Evolutionary conservation across 352 stramenopile species (phyloP).

Genomic region (Pythium apleroticum): DNA sequence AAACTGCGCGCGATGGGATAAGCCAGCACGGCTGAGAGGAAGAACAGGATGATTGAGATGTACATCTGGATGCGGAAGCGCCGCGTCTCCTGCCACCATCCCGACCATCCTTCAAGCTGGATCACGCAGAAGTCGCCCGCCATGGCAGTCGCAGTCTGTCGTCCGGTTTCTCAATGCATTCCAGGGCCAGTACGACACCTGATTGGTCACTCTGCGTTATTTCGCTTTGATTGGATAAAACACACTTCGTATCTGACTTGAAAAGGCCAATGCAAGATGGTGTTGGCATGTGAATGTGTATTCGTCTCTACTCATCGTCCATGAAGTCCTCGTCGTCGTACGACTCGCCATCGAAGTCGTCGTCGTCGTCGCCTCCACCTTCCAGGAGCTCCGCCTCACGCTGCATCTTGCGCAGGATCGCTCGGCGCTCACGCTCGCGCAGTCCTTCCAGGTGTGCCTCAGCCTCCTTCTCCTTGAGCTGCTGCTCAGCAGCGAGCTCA

Average conservation of each 20-base stretch:
- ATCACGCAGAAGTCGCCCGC: conserved; percentile 47
- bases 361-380: conserved; percentile 31
- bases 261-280: too few relatives aligned
- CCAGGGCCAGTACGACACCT: not conserved
- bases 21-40: conserved; percentile 71
- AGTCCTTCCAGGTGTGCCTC: conserved; percentile 59
- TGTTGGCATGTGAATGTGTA: too few relatives aligned
- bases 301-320: conserved; percentile 29
- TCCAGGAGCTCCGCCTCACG: conserved; percentile 54
- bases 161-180: too few relatives aligned
- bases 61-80: conserved; percentile 54
- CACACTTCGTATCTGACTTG: too few relatives aligned
- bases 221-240: too few relatives aligned
- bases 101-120: conserved; percentile 47
- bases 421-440: conserved; percentile 77
- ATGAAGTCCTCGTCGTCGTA: conserved; percentile 52
- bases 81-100: conserved; percentile 60
- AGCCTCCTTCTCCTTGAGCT: conserved; percentile 50
- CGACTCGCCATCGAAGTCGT: conserved; percentile 44
- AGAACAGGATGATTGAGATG: conserved; percentile 73
- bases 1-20: conserved; percentile 64
- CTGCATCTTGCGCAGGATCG: conserved; percentile 57
- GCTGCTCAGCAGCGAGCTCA: conserved; percentile 45
- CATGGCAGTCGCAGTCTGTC: conserved; percentile 16
- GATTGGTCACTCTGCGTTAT: too few relatives aligned